phyloP scores from a whole-genome alignment of 2,329 filamentous ascomycete species.

The Cercospora sesami region DNA sequence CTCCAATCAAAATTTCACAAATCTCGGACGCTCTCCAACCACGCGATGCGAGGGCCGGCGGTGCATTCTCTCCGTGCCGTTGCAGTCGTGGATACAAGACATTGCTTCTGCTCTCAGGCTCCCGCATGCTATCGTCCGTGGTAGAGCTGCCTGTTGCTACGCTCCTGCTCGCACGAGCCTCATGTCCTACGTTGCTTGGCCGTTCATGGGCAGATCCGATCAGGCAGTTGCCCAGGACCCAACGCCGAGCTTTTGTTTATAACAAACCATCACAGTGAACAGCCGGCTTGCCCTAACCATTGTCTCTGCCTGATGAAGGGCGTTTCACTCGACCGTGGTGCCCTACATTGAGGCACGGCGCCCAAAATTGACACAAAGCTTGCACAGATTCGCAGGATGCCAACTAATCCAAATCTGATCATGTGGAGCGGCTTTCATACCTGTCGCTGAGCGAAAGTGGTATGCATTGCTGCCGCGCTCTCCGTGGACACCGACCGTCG shows the following conservation, averaged over 20 bases:
- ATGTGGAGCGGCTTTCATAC: not conserved
- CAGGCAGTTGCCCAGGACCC: not conserved
- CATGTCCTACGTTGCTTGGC: not conserved
- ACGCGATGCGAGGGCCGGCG: not conserved
- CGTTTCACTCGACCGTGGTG: constrained; percentile 3
- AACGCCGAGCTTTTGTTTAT: not conserved
- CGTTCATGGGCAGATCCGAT: not conserved
- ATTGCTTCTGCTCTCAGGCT: not conserved
- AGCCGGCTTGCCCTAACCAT: not conserved
- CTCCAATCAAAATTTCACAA: constrained; percentile 1
- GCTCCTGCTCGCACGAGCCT: not conserved
- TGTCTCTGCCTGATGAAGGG: not conserved
- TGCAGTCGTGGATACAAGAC: not conserved
- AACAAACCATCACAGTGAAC: not conserved
- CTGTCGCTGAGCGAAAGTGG: not conserved
- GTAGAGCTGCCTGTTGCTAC: constrained; percentile 9
- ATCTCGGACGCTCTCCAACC: not conserved
- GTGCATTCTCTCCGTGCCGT: not conserved
- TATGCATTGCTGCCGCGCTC: not conserved
- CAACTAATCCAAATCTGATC: not conserved
- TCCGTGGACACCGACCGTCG: constrained; percentile 1
- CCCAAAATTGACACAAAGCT: not conserved
- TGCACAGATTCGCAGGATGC: not conserved
- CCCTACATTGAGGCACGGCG: not conserved
- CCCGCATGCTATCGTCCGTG: not conserved